Evolutionary conservation across 176 grass and related monocot genomes (phyloP), one percentile per base, ranked within the genome.

Genomic region (Juncus inflexus): DNA sequence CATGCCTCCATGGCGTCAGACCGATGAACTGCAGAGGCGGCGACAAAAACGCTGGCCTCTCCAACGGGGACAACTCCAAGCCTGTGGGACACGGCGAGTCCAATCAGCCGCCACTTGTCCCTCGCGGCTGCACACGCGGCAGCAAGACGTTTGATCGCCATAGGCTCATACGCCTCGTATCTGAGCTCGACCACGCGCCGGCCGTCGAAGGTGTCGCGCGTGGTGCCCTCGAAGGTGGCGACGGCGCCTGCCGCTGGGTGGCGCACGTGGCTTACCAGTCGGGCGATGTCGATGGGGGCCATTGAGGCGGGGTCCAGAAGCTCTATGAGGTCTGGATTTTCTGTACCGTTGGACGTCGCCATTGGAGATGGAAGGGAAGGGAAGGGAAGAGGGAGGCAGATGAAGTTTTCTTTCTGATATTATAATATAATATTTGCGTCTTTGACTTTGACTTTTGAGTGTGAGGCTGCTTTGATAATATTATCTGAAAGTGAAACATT

Each of bases 201-300:
- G 56, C 87, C 91, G 4, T 64, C 81, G 81, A 96, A 96, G 84
- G 76, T 66, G 87, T 87, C 84, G 37, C 87, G 84, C 3, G 91
- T 90, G 12, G 87, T 90, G 15, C 91, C 91, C 70, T 96, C 87
- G 76, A 96, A 96, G 38, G 91, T 96, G 5, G 91, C 87, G 79
- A 96, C 87, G 67, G 91, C 91, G 35, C 91, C 91, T 10, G 91
- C 87, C 1, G 81, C 80, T 9, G 83, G 76, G 79, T 96, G 81
- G 43, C 87, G 91, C 5, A 96, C 91, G 84, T 87, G 79, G 70
- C 82, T 72, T 40, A 90, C 74, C 70, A 90, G 82, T 71, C 87
- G 76, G 15, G 12, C 4, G 15, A 81, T 74, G 74, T 90, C 79
- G 45, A 90, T 76, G 3, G 69, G 81, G 11, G 83, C 77, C 0